Evolutionary conservation across 306 rosid species (phyloP).

Genomic region (Vicia sativa): DNA sequence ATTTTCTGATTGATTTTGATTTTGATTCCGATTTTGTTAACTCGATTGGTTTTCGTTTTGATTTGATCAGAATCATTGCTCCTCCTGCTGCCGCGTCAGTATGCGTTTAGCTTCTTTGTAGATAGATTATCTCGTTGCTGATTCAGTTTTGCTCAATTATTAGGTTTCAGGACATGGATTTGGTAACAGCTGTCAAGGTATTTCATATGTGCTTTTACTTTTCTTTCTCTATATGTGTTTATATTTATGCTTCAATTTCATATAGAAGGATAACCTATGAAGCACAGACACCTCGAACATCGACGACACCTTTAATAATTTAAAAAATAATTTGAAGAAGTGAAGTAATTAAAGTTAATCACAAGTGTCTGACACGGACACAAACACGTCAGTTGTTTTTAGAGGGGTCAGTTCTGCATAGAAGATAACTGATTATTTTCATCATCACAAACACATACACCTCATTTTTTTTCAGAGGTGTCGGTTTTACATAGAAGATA

Average conservation of each 20-base stretch:
- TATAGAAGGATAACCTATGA: too few species aligned
- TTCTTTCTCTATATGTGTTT: not conserved
- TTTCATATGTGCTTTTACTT: not conserved
- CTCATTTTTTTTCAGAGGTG: not conserved
- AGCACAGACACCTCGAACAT: too few species aligned
- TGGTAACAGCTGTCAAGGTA: slow-evolving; percentile 76
- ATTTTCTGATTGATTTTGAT: not conserved
- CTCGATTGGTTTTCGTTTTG: not conserved
- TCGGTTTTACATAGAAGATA: not conserved
- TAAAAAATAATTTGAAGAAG: too few species aligned
- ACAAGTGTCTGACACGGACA: too few species aligned
- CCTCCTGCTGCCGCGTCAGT: slow-evolving; percentile 30
- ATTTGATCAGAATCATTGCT: slow-evolving; percentile 46
- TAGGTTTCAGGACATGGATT: slow-evolving; percentile 60
- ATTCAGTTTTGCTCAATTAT: slow-evolving; percentile 39
- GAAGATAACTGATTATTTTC: too few species aligned
- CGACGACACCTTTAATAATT: too few species aligned
- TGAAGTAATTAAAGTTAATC: too few species aligned
- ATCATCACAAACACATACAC: not conserved
- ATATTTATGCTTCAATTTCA: not conserved
- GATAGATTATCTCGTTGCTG: slow-evolving; percentile 31
- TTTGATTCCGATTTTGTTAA: not conserved
- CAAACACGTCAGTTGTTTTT: too few species aligned
- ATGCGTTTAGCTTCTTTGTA: slow-evolving; percentile 36
- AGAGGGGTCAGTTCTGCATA: too few species aligned